Conservation (phyloP, 805 yeast species). For the Sugiyamaella valdiviana region DNA sequence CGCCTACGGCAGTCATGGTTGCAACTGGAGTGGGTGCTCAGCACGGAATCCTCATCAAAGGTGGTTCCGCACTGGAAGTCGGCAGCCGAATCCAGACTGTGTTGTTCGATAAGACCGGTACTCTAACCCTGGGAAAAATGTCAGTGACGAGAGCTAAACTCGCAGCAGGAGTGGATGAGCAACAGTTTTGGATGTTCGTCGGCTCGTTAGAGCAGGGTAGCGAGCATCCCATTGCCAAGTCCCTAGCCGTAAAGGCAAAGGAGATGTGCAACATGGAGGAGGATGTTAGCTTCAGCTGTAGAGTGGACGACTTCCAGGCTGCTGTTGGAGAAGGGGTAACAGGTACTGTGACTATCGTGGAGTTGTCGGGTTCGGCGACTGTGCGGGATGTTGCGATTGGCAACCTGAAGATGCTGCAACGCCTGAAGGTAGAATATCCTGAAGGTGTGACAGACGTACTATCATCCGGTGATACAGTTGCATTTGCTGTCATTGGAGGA, state of each 20-base stretch:
- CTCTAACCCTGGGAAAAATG: slow-evolving; percentile 84
- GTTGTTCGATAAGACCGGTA: slow-evolving; percentile 93
- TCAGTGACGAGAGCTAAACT: slow-evolving; percentile 11
- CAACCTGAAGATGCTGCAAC: slow-evolving; percentile 28
- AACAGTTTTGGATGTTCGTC: slow-evolving; percentile 45
- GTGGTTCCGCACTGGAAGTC: slow-evolving; percentile 81
- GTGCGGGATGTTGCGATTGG: slow-evolving; percentile 47
- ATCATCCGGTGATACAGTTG: slow-evolving; percentile 38
- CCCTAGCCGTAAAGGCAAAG: slow-evolving; percentile 45
- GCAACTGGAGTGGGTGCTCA: slow-evolving; percentile 95
- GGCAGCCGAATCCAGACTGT: slow-evolving; percentile 59
- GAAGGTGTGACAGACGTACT: not conserved
- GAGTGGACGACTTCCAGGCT: slow-evolving; percentile 23
- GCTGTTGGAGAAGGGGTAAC: slow-evolving; percentile 32
- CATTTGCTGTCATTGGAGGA: slow-evolving; percentile 55
- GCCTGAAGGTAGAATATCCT: slow-evolving; percentile 1
- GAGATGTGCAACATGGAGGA: slow-evolving; percentile 11
- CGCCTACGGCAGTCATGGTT: slow-evolving; percentile 98
- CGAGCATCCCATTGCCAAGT: slow-evolving; percentile 85
- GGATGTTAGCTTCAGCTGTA: slow-evolving; percentile 9
- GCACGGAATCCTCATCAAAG: slow-evolving; percentile 84
- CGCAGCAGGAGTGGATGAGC: slow-evolving; percentile 20
- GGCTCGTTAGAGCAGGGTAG: slow-evolving; percentile 60
- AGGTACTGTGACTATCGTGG: slow-evolving; percentile 21
- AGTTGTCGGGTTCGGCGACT: slow-evolving; percentile 7